Base-by-base conservation (phyloP, 352 stramenopile species). In the Phytophthora pseudosyringae region DNA sequence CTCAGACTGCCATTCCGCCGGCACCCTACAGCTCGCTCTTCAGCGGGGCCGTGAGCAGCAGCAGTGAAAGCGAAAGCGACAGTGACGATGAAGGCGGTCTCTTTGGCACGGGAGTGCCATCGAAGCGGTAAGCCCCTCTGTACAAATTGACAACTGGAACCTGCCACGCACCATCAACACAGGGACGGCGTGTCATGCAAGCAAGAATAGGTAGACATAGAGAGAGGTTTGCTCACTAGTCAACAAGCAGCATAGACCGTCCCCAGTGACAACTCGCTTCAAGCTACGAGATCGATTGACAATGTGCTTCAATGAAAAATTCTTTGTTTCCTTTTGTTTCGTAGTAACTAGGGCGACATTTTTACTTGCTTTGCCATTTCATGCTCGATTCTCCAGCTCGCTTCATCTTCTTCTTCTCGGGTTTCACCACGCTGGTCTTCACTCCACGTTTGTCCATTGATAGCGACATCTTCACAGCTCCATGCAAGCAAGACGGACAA, bases 1-100 rank as follows among this genome's bases (percentile, higher is more conserved):
- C 56, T 9, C 70, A 72, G 43, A 26, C 61, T 59, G 29, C 53
- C 8, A 60, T 61, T 15, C 70, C 66, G 15, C 50, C 59, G 33
- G 51, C 71, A 50, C 73, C 76, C 33, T 89, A 88, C 62, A 77
- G 51, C 13, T 92, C 83, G 31, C 69, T 94, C 4, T 94, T 94
- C 57, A 73, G 72, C 13, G 79, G 59, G 12, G 82, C 74, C 51
- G 82, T 80, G 55, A 75, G 73, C 65, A 83, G 69, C 39, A 80
- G 81, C 51, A 85, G 75, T 68, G 76, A 80, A 54, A 83, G 73
- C 46, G 78, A 83, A 59, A 83, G 80, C 47, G 86, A 95, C 66
- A 91, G 81, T 48, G 86, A 95, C 32, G 85, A 91, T 48, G 81
- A 87, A 72, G 80, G 81, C 25, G 83, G 85, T 4, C 74, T 95